Conservation (phyloP, 768 basidiomycete species). For the Leucosporidium creatinivorum region DNA sequence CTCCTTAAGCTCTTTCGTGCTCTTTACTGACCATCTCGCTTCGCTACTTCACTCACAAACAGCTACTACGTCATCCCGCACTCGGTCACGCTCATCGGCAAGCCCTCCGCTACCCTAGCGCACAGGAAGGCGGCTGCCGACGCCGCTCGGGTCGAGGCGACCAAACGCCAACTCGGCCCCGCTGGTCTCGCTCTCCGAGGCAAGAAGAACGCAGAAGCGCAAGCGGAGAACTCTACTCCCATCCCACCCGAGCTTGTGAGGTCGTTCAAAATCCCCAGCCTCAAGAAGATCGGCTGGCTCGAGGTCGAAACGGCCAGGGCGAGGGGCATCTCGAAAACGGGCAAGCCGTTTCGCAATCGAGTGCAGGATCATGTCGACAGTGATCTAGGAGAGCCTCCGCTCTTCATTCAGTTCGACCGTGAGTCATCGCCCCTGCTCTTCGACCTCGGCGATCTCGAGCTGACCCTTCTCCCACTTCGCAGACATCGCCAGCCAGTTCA, state of each 20-base stretch:
- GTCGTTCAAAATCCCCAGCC: slow-evolving; percentile 78
- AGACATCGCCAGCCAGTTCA: slow-evolving; percentile 73
- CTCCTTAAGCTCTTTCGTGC: background rate
- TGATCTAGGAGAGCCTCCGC: slow-evolving; percentile 65
- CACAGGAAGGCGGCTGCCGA: slow-evolving; percentile 73
- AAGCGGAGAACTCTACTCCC: slow-evolving; percentile 71
- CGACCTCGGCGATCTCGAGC: background rate
- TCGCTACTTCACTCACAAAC: background rate
- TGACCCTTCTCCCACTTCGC: background rate
- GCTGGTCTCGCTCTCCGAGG: slow-evolving; percentile 68
- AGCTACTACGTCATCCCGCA: slow-evolving; percentile 75
- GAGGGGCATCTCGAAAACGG: slow-evolving; percentile 45
- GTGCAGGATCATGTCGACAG: slow-evolving; percentile 58
- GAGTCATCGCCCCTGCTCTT: background rate
- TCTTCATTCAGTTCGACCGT: slow-evolving; percentile 85
- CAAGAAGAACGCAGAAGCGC: slow-evolving; percentile 66
- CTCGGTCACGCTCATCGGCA: slow-evolving; percentile 68
- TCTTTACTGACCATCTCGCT: background rate
- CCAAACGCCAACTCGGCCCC: slow-evolving; percentile 63
- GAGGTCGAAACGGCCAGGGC: slow-evolving; percentile 64
- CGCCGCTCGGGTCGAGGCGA: slow-evolving; percentile 63
- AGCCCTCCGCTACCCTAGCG: slow-evolving; percentile 76
- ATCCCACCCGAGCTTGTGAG: slow-evolving; percentile 76
- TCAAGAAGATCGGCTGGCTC: slow-evolving; percentile 88
- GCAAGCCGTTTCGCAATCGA: slow-evolving; percentile 33